A percentile compares a stretch with the other conserved stretches of the same genome.
phyloP scores from a whole-genome alignment of 2,329 filamentous ascomycete species.

The Monilinia fructigena region DNA sequence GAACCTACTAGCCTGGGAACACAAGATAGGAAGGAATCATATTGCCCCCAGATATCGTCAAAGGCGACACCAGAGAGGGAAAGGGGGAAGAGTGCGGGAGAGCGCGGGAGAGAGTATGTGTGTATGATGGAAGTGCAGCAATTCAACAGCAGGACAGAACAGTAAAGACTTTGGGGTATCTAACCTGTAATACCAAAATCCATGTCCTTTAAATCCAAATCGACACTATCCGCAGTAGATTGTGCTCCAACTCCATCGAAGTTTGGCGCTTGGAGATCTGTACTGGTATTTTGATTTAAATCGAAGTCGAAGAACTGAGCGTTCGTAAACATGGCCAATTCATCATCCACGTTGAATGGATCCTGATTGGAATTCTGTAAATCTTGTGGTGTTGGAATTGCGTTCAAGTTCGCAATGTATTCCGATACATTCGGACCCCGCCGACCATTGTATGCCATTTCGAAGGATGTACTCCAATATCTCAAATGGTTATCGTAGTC shows the following conservation, averaged over 20 bases:
- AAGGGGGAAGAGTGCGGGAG: background rate
- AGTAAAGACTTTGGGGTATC: conserved; percentile 8
- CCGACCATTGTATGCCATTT: conserved; percentile 74
- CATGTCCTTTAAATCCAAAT: conserved; percentile 28
- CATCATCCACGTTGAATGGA: conserved; percentile 64
- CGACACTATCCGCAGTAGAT: conserved; percentile 23
- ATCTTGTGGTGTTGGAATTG: conserved; percentile 62
- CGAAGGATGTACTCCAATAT: conserved; percentile 40
- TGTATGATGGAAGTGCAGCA: background rate
- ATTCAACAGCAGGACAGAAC: conserved; percentile 4
- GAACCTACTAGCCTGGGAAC: background rate
- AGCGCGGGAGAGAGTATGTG: no score
- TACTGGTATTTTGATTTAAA: conserved; percentile 57
- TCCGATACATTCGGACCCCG: conserved; percentile 84
- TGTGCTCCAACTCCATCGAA: conserved; percentile 27
- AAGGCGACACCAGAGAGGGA: no score
- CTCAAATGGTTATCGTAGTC: background rate
- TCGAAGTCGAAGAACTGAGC: conserved; percentile 81
- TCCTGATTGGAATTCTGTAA: conserved; percentile 52
- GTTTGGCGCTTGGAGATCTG: conserved; percentile 49
- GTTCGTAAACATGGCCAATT: conserved; percentile 78
- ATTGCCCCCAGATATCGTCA: background rate
- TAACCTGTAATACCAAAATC: conserved; percentile 26
- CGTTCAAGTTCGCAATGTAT: conserved; percentile 84
- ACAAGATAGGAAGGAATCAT: background rate